A percentile compares a stretch with the other conserved stretches of the same genome.
These are phyloP conservation scores for Dothideomycetes sp. DNA, from an alignment of 2,329 filamentous ascomycete genomes.

Conservation along the genomic window DNA sequence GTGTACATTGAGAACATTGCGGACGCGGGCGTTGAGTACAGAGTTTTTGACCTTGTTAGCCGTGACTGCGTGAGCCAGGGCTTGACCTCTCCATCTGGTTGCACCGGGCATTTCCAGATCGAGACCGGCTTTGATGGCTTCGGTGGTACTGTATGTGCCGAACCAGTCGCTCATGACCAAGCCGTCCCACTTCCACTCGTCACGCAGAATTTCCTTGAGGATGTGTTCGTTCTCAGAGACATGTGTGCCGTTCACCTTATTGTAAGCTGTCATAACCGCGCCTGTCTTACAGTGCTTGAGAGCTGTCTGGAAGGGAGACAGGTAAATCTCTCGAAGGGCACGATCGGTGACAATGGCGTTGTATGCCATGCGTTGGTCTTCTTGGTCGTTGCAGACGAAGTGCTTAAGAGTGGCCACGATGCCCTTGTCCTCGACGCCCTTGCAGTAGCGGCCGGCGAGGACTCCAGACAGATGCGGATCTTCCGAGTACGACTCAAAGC, in stretches of 20 bases:
- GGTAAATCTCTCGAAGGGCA: slow-evolving; percentile 58
- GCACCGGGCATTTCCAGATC: slow-evolving; percentile 87
- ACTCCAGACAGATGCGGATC: slow-evolving; percentile 70
- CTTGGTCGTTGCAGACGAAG: slow-evolving; percentile 63
- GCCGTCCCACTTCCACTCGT: slow-evolving; percentile 56
- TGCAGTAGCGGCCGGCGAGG: slow-evolving; percentile 52
- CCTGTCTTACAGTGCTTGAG: slow-evolving; percentile 61
- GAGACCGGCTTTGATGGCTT: slow-evolving; percentile 60
- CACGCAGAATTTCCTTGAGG: slow-evolving; percentile 58
- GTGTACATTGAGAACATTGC: slow-evolving; percentile 10
- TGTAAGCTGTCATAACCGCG: slow-evolving; percentile 65
- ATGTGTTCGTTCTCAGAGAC: slow-evolving; percentile 55
- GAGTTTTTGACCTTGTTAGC: slow-evolving; percentile 1
- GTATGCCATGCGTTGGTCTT: slow-evolving; percentile 57
- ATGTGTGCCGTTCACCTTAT: slow-evolving; percentile 64
- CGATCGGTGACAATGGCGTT: slow-evolving; percentile 57
- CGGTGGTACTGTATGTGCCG: slow-evolving; percentile 60
- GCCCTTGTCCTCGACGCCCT: slow-evolving; percentile 60
- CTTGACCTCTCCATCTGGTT: slow-evolving; percentile 31
- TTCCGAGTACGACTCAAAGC: slow-evolving; percentile 81
- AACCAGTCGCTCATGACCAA: slow-evolving; percentile 63
- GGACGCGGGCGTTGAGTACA: slow-evolving; percentile 2
- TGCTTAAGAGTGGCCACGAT: slow-evolving; percentile 73
- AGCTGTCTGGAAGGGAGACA: slow-evolving; percentile 65
- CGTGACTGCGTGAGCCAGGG: slow-evolving; percentile 1